phyloP scores from a whole-genome alignment of 768 basidiomycete species.

The Gautieria morchelliformis region DNA sequence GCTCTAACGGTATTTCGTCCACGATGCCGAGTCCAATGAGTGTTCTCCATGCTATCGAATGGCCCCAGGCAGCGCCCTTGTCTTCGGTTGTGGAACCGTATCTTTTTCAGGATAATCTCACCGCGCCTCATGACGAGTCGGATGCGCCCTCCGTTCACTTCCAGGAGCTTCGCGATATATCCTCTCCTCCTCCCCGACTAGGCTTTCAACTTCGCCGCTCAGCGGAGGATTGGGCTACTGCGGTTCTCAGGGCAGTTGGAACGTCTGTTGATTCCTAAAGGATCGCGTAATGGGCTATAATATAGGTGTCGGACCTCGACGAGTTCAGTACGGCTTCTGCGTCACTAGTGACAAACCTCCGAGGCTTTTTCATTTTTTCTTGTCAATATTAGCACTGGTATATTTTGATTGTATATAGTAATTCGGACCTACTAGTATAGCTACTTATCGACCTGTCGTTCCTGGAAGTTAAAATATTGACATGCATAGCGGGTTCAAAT shows the following conservation, averaged over 20 bases:
- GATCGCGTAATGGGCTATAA: too few species aligned
- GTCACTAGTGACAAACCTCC: too few species aligned
- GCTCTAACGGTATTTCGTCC: not conserved
- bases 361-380: too few species aligned
- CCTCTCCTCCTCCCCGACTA: slow-evolving; percentile 9
- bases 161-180: not conserved
- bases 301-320: too few species aligned
- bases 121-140: not conserved
- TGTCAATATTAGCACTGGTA: too few species aligned
- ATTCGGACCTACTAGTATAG: too few species aligned
- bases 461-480: too few species aligned
- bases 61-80: not conserved
- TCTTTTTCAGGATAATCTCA: not conserved
- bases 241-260: slow-evolving; percentile 35
- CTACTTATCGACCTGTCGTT: too few species aligned
- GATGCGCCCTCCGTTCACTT: not conserved
- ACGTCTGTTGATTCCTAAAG: not conserved
- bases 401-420: too few species aligned
- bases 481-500: too few species aligned
- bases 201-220: slow-evolving; percentile 3
- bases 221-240: slow-evolving; percentile 60
- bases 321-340: too few species aligned
- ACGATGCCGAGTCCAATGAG: not conserved
- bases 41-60: not conserved
- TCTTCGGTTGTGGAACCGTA: not conserved